Conservation (phyloP, 2,329 filamentous ascomycete species). For the Podosphaera xanthii region DNA sequence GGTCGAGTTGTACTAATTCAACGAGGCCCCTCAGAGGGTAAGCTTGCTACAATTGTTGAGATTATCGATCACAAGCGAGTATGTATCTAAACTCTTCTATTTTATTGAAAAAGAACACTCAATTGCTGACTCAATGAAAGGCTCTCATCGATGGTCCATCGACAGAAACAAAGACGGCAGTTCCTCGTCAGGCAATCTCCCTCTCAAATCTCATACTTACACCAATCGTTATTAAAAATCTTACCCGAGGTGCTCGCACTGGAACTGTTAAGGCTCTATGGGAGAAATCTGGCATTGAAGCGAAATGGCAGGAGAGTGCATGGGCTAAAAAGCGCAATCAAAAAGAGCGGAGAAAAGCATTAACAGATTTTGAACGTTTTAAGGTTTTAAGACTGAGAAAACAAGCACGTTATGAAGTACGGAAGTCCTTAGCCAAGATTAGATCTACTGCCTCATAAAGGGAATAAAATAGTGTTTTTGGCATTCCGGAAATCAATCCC, state of each 20-base stretch:
- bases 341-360: constrained; percentile 63
- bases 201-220: constrained; percentile 75
- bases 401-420: constrained; percentile 95
- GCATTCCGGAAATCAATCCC: constrained; percentile 17
- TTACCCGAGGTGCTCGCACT: constrained; percentile 67
- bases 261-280: constrained; percentile 69
- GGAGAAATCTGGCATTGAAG: constrained; percentile 78
- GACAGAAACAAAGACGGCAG: constrained; percentile 51
- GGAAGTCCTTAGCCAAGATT: constrained; percentile 88
- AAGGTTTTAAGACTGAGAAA: constrained; percentile 99
- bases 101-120: neutral
- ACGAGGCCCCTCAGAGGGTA: constrained; percentile 55
- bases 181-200: constrained; percentile 68
- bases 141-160: constrained; percentile 91
- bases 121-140: constrained; percentile 24
- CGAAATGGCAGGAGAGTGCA: constrained; percentile 76
- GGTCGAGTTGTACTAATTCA: constrained; percentile 91
- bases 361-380: constrained; percentile 99
- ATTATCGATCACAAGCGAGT: constrained; percentile 99
- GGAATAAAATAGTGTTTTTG: neutral
- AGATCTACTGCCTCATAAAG: constrained; percentile 50
- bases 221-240: constrained; percentile 63
- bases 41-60: constrained; percentile 87
- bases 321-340: constrained; percentile 88
- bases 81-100: constrained; percentile 28